Percentiles rank a stretch among this genome's conserved stretches.
phyloP scores from a whole-genome alignment of 179 eudicot genomes.

The Gypsophila paniculata region DNA sequence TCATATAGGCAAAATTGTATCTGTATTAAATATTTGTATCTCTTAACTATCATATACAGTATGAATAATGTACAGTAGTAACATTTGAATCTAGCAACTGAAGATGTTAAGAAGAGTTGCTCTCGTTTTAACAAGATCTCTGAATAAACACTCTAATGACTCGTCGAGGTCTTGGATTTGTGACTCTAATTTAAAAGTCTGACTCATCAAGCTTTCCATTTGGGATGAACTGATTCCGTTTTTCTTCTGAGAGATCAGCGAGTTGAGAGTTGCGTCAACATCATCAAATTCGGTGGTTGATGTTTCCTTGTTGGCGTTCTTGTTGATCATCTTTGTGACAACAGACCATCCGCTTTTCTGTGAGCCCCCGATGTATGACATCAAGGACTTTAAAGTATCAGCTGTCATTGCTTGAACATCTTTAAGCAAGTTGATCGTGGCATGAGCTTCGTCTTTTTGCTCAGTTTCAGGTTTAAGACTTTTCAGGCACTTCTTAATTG shows the following conservation, averaged over 20 bases:
- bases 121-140: constrained; percentile 43
- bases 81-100: constrained; percentile 25
- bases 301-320: constrained; percentile 16
- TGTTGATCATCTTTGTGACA: constrained; percentile 20
- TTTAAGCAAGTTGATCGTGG: constrained; percentile 20
- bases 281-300: constrained; percentile 17
- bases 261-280: constrained; percentile 25
- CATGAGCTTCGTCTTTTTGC: background rate
- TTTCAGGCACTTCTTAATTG: constrained; percentile 31
- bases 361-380: constrained; percentile 24
- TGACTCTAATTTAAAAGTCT: constrained; percentile 30
- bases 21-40: constrained; percentile 6
- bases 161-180: constrained; percentile 38
- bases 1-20: constrained; percentile 4
- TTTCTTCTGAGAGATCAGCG: constrained; percentile 26
- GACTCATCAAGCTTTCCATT: constrained; percentile 23
- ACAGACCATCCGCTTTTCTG: constrained; percentile 26
- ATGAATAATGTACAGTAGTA: background rate
- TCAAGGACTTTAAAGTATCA: constrained; percentile 24
- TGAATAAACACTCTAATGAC: constrained; percentile 34
- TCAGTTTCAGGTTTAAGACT: constrained; percentile 11
- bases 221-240: constrained; percentile 8
- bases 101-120: constrained; percentile 45
- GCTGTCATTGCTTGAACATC: constrained; percentile 30
- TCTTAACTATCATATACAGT: constrained; percentile 19